These are phyloP conservation scores for Sicyos baderoa DNA, from an alignment of 306 rosid species.

Conservation along the genomic window DNA sequence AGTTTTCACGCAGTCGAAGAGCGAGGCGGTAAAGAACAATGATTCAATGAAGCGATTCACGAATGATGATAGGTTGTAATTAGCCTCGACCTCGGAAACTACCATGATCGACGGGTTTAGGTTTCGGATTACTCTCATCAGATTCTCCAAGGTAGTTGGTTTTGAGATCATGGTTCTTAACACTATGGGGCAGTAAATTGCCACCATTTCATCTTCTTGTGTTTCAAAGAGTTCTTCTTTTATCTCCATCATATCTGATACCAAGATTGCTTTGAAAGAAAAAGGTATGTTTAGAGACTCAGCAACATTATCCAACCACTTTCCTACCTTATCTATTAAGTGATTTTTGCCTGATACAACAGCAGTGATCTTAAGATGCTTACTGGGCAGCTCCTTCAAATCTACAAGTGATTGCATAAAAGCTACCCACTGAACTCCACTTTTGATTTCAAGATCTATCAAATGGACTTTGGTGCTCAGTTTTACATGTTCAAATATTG, in stretches of 20 bases:
- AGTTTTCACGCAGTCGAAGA: constrained; percentile 41
- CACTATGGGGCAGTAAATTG: constrained; percentile 34
- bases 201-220: constrained; percentile 47
- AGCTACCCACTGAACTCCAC: constrained; percentile 50
- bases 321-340: constrained; percentile 36
- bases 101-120: constrained; percentile 50
- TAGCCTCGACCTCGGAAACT: constrained; percentile 49
- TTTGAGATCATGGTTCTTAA: constrained; percentile 42
- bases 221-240: constrained; percentile 35
- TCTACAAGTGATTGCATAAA: constrained; percentile 54
- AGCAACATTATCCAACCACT: constrained; percentile 43
- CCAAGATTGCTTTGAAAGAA: constrained; percentile 32
- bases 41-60: constrained; percentile 60
- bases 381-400: constrained; percentile 29
- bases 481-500: constrained; percentile 49
- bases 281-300: constrained; percentile 56
- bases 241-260: constrained; percentile 39
- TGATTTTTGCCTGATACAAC: constrained; percentile 27
- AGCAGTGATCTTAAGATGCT: constrained; percentile 47
- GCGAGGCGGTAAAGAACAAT: constrained; percentile 44
- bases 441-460: constrained; percentile 44
- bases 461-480: constrained; percentile 40
- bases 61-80: constrained; percentile 52
- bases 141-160: constrained; percentile 47
- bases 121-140: constrained; percentile 53